Percentiles rank a stretch among this genome's conserved stretches.
Evolutionary conservation across 148 eudicot species (phyloP).

Genomic region (Oxyria digyna): DNA sequence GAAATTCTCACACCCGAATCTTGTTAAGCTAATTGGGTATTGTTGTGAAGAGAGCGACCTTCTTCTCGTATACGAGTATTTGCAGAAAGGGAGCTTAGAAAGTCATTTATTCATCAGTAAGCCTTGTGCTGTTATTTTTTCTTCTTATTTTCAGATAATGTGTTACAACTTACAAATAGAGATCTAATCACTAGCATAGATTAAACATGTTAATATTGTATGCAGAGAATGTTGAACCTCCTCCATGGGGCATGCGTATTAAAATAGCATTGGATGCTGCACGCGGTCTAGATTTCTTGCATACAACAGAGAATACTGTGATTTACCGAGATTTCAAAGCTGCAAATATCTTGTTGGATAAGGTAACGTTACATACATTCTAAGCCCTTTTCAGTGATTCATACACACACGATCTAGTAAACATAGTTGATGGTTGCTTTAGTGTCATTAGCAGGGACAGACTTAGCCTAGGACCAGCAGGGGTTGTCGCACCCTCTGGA

Average conservation of each 20-base stretch:
- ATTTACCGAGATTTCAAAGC: slow-evolving; percentile 84
- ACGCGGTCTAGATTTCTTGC: slow-evolving; percentile 63
- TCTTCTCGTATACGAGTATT: slow-evolving; percentile 41
- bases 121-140: no score
- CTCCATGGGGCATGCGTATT: slow-evolving; percentile 53
- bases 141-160: not conserved
- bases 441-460: no score
- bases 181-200: not conserved
- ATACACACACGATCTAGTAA: no score
- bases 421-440: no score
- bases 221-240: slow-evolving; percentile 47
- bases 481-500: no score
- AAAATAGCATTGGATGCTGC: slow-evolving; percentile 81
- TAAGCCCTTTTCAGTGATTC: no score
- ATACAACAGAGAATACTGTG: slow-evolving; percentile 65
- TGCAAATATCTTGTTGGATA: slow-evolving; percentile 61
- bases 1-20: slow-evolving; percentile 41
- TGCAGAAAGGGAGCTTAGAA: slow-evolving; percentile 45
- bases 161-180: not conserved
- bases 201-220: not conserved
- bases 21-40: slow-evolving; percentile 39
- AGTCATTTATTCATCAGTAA: slow-evolving; percentile 37
- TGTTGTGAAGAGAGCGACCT: slow-evolving; percentile 37
- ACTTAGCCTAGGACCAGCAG: no score
- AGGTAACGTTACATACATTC: slow-evolving; percentile 19